Conservation (phyloP, 2,329 filamentous ascomycete species). For the Epichloe gansuensis region DNA sequence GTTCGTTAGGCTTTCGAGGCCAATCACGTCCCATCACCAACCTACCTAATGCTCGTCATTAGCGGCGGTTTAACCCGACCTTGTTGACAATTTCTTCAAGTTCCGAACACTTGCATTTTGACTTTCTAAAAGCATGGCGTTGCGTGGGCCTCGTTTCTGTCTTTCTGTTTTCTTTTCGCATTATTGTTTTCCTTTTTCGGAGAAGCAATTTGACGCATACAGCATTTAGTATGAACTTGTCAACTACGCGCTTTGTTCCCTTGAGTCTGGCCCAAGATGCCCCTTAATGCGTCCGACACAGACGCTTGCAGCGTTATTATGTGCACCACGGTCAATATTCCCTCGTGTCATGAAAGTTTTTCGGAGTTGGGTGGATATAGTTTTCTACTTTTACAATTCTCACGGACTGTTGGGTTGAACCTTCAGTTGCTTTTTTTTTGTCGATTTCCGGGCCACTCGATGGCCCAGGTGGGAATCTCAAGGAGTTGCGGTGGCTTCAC, state of each 20-base stretch:
- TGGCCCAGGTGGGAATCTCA: background rate
- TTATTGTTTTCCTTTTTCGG: background rate
- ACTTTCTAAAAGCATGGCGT: conserved; percentile 9
- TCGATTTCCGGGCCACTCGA: background rate
- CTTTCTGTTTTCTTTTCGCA: background rate
- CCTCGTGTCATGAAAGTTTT: background rate
- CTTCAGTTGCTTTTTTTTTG: background rate
- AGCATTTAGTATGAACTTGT: background rate
- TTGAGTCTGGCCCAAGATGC: background rate
- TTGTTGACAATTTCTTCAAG: background rate
- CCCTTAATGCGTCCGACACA: conserved; percentile 4
- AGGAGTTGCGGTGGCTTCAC: conserved; percentile 4
- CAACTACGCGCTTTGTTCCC: background rate
- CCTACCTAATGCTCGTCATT: background rate
- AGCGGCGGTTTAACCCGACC: background rate
- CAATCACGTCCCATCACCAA: too few relatives aligned
- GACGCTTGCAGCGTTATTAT: conserved; percentile 4
- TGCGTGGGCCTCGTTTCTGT: conserved; percentile 1
- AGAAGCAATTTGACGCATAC: background rate
- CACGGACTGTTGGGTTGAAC: background rate
- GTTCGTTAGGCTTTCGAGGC: conserved; percentile 19
- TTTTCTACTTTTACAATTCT: background rate
- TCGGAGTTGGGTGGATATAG: background rate
- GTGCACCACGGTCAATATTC: background rate
- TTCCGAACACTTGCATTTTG: background rate